Base-by-base conservation (phyloP, 371 early-diverging fungal genomes). In the Apophysomyces sp. region DNA sequence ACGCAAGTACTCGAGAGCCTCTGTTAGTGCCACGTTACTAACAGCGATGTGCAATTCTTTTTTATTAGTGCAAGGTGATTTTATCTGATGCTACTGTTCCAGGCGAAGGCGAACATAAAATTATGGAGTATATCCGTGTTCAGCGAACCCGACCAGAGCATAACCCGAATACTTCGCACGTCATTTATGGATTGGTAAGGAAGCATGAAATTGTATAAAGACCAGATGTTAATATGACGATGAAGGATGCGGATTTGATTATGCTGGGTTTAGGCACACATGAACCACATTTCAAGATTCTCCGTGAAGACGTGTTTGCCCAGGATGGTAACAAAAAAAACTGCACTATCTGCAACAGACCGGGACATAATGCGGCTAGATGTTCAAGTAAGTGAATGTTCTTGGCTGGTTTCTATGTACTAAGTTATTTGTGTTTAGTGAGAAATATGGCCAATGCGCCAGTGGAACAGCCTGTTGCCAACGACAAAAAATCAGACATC, bases 71-170 rank as follows among this genome's bases (percentile, higher is more conserved):
- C 18, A 92, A 95, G 71, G 90, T 98, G 15, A 91, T 99, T 58
- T 83, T 99, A 26, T 96, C 97, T 3, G 98, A 95, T 67, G 94
- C 94, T 39, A 92, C 92, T 30, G 98, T 98, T 5, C 98, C 99
- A 15, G 99, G 99, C 64, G 99, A 99, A 85, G 99, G 99, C 65
- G 99, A 99, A 78, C 99, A 99, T 76, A 99, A 99, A 77, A 97
- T 99, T 67, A 98, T 99, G 96, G 94, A 95, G 75, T 99, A 90
- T 67, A 95, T 99, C 66, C 90, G 99, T 30, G 84, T 87, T 3
- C 93, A 95, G 66, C 85, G 97, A 57, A 70, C 79, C 40, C 80
- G 81, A 52, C 84, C 91, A 5, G 88, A 88, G 37, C 89, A 96
- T 67, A 86, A 97, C 69, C 89, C 96, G 24, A 94, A 95, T 69